Evolutionary conservation across 1,284 basidiomycete genomes (phyloP), one percentile per base, ranked within the genome.

Genomic region (Boletus sp.): DNA sequence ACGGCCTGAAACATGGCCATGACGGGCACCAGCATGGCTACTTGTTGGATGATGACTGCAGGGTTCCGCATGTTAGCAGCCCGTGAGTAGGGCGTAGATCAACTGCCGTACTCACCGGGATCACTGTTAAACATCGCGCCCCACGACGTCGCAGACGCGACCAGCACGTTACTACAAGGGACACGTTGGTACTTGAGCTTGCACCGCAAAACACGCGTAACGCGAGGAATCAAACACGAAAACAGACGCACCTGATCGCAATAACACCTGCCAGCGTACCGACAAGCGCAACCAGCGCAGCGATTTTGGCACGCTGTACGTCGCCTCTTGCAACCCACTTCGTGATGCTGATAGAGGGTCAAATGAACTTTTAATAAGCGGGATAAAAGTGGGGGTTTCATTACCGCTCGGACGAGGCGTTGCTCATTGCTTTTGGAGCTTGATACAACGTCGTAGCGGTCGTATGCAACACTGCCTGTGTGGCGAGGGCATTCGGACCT

Each of bases 401-500:
- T 73, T 71, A 72, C 73, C 71, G 64, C 27, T 62, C 37, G 19
- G 69, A 71, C 16, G 71, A 67, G 31, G 61, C 65, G 21, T 49
- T 63, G 37, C 55, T 51, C 30, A 68, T 28, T 14, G 68, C 66
- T 25, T 62, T 71, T 6, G 70, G 69, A 21, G 52, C 66, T 50
- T 71, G 68, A 49, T 68, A 55, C 33, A 73, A 35, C n/a, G 66
- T 70, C 48, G 68, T 71, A 50, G 62, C 61, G 4, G 70, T 73
- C 43, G 68, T 59, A 31, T 64, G 66, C 31, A 74, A 48, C 21
- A 71, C 58, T 1, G 72, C 70, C 51, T 73, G 70, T 21, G 69
- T 73, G 37, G 69, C 71, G 19, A 71, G 68, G 21, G 69, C 65
- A n/a, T 67, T 48, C 38, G 72, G 63, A 33, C 72, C 71, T 8